Conservation (phyloP, 2,329 filamentous ascomycete species). For the Fusarium heterosporum region DNA sequence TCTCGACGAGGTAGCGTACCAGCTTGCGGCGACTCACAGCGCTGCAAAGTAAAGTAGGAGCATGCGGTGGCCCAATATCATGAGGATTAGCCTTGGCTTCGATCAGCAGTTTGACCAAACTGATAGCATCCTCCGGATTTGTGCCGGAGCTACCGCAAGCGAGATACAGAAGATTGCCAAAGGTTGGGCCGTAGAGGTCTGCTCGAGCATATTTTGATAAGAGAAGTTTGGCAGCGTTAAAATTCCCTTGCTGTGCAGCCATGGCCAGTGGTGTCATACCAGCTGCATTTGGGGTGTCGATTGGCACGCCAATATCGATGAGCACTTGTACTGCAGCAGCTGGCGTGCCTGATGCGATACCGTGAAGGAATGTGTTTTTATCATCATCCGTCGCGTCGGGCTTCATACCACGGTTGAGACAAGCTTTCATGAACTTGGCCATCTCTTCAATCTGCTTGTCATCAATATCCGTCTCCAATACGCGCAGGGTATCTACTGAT, state of each 20-base stretch:
- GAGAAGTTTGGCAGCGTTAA: neutral
- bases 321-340: neutral
- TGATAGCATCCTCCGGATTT: fast-evolving
- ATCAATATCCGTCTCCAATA: neutral
- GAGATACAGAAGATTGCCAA: neutral
- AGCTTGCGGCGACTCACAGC: neutral
- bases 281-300: neutral
- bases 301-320: neutral
- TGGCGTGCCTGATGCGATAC: neutral
- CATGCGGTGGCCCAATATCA: neutral
- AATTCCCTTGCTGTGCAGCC: neutral
- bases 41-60: neutral
- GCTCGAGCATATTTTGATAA: neutral
- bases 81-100: neutral
- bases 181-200: neutral
- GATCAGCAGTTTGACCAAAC: neutral
- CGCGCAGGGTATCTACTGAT: no score
- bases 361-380: neutral
- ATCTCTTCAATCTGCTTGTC: neutral
- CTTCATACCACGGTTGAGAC: neutral
- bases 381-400: neutral
- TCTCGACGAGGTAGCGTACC: neutral
- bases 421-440: neutral
- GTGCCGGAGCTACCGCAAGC: neutral
- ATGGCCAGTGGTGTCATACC: neutral